Conservation (phyloP, 1,284 basidiomycete genomes). For the Ustilago cynodontis region DNA sequence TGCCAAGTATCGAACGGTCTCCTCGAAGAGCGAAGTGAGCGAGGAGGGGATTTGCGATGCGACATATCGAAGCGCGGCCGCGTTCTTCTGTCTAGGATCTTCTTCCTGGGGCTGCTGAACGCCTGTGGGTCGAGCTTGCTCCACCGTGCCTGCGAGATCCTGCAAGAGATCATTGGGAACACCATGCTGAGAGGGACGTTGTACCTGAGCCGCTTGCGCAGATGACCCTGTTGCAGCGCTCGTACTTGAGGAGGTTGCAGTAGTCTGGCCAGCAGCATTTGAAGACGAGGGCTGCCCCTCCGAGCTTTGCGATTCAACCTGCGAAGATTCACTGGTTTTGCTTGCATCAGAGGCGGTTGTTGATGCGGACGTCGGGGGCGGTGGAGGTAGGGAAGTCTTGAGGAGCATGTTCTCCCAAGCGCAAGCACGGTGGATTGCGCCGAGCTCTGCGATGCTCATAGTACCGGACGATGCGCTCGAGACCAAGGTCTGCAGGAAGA, state of each 20-base stretch:
- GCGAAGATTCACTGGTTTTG: conserved; percentile 19
- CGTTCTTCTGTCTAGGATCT: conserved; percentile 44
- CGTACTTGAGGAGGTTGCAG: neutral
- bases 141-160: conserved; percentile 49
- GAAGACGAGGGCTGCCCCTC: conserved; percentile 7
- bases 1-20: conserved; percentile 85
- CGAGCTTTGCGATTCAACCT: conserved; percentile 5
- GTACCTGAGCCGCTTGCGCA: conserved; percentile 21
- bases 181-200: conserved; percentile 39
- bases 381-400: conserved; percentile 71
- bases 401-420: conserved; percentile 88
- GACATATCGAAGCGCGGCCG: conserved; percentile 77
- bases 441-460: conserved; percentile 79
- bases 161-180: conserved; percentile 45
- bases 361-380: conserved; percentile 11
- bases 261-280: conserved; percentile 1
- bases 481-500: conserved; percentile 76
- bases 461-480: conserved; percentile 72
- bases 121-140: conserved; percentile 22
- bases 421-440: conserved; percentile 83
- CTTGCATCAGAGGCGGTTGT: conserved; percentile 19
- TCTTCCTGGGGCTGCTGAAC: conserved; percentile 30
- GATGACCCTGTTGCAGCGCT: conserved; percentile 2
- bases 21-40: conserved; percentile 87
- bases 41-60: conserved; percentile 82